Evolutionary conservation across 2,329 filamentous ascomycete species (phyloP).

Genomic region (Alternaria solani): DNA sequence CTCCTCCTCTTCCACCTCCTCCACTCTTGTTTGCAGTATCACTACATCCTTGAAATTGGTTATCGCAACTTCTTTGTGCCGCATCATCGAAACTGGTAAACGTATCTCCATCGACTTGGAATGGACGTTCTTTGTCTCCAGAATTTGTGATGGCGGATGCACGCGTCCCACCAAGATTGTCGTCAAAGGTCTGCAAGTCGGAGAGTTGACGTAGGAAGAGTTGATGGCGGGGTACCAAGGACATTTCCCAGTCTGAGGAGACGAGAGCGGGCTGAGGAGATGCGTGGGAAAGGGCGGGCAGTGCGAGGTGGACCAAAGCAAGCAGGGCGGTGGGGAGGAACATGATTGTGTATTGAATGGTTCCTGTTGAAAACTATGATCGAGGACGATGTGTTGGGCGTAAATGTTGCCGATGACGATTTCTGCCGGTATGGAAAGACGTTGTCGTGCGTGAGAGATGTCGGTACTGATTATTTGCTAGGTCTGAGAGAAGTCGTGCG

Average conservation of each 20-base stretch:
- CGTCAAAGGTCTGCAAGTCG: slow-evolving; percentile 51
- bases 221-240: slow-evolving; percentile 42
- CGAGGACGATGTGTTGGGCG: neutral
- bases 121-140: slow-evolving; percentile 58
- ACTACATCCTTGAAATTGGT: slow-evolving; percentile 68
- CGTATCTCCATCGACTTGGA: slow-evolving; percentile 41
- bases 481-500: neutral
- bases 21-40: slow-evolving; percentile 48
- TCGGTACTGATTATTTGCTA: neutral
- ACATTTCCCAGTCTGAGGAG: slow-evolving; percentile 28
- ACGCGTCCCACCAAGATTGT: slow-evolving; percentile 60
- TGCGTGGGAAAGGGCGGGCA: slow-evolving; percentile 30
- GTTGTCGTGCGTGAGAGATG: neutral
- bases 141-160: slow-evolving; percentile 61
- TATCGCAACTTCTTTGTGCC: slow-evolving; percentile 67
- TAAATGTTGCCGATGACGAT: neutral
- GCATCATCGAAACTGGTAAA: slow-evolving; percentile 66
- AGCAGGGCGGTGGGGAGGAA: slow-evolving; percentile 34
- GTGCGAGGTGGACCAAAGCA: slow-evolving; percentile 29
- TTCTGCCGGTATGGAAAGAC: neutral
- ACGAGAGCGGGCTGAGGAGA: slow-evolving; percentile 37
- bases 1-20: neutral
- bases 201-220: slow-evolving; percentile 45
- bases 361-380: neutral
- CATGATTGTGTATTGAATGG: slow-evolving; percentile 14